These are phyloP conservation scores for Bondarzewia mesenterica DNA, from an alignment of 1,284 basidiomycete species.

Conservation along the genomic window DNA sequence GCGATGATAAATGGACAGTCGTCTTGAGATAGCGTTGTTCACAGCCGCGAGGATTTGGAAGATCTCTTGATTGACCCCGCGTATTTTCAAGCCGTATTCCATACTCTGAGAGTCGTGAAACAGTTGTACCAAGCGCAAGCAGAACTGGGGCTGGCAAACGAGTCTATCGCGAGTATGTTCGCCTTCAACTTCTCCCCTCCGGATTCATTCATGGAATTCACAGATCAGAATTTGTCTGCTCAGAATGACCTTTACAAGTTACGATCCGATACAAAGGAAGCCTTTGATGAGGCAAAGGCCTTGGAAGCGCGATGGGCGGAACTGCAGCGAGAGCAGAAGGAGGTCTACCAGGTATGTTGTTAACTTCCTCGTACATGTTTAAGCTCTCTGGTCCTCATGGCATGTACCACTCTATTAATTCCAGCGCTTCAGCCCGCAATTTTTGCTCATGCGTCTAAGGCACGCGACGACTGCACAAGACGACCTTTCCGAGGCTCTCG, in stretches of 20 bases:
- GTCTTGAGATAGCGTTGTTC: constrained; percentile 3
- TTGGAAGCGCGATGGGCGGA: constrained; percentile 79
- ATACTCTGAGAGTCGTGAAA: constrained; percentile 68
- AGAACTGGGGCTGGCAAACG: constrained; percentile 75
- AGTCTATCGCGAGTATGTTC: constrained; percentile 74
- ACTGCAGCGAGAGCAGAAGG: constrained; percentile 77
- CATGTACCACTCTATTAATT: neutral
- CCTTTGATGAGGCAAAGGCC: constrained; percentile 77
- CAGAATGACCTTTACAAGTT: constrained; percentile 69
- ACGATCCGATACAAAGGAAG: constrained; percentile 72
- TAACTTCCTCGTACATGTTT: neutral
- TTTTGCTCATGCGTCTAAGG: constrained; percentile 77
- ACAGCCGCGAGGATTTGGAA: constrained; percentile 80
- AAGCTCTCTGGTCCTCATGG: neutral
- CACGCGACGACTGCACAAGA: constrained; percentile 87
- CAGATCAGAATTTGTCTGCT: constrained; percentile 69
- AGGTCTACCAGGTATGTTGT: constrained; percentile 72
- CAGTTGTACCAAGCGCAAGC: constrained; percentile 67
- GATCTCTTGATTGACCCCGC: constrained; percentile 73
- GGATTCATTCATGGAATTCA: neutral
- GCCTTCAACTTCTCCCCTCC: neutral
- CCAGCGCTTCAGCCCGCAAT: constrained; percentile 78
- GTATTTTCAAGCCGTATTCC: constrained; percentile 84
- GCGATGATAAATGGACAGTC: constrained; percentile 5
- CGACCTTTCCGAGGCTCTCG: constrained; percentile 76